Percentiles rank a stretch among this genome's conserved stretches.
Evolutionary conservation across 176 grass and related monocot genomes (phyloP).

Genomic region (Carex cristatella): DNA sequence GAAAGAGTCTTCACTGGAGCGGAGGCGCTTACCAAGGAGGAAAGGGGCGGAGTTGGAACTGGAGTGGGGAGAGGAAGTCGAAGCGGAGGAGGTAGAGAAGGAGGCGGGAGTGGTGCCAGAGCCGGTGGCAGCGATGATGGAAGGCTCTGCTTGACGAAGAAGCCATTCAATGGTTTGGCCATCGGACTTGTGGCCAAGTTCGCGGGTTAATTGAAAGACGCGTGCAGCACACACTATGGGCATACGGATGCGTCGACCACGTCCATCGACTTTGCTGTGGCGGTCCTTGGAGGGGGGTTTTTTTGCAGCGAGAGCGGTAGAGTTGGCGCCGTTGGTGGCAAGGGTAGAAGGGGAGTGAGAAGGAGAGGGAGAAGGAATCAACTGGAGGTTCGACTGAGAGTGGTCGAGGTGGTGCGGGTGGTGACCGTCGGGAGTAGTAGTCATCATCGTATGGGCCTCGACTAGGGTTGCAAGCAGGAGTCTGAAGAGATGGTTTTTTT

Average conservation of each 20-base stretch:
- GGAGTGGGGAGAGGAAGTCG: slow-evolving; percentile 19
- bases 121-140: slow-evolving; percentile 86
- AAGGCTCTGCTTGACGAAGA: slow-evolving; percentile 84
- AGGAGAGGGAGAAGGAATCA: slow-evolving; percentile 4
- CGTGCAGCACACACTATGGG: slow-evolving; percentile 87
- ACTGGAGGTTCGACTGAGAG: slow-evolving; percentile 27
- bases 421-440: slow-evolving; percentile 33
- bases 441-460: slow-evolving; percentile 25
- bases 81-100: slow-evolving; percentile 59
- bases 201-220: slow-evolving; percentile 89
- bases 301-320: slow-evolving; percentile 26
- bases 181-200: slow-evolving; percentile 94
- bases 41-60: slow-evolving; percentile 39
- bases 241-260: slow-evolving; percentile 81
- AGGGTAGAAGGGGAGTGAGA: neutral
- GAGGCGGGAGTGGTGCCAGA: slow-evolving; percentile 69
- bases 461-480: too few species aligned
- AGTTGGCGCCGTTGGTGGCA: neutral
- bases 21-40: slow-evolving; percentile 75
- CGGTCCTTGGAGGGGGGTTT: slow-evolving; percentile 76
- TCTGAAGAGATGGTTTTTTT: neutral
- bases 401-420: slow-evolving; percentile 8
- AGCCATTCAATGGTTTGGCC: slow-evolving; percentile 98
- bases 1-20: slow-evolving; percentile 6
- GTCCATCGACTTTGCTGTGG: slow-evolving; percentile 89